Percentiles rank a stretch among this genome's conserved stretches.
Evolutionary conservation across 2,329 filamentous ascomycete species (phyloP).

Genomic region (Aspergillus ochraceus): DNA sequence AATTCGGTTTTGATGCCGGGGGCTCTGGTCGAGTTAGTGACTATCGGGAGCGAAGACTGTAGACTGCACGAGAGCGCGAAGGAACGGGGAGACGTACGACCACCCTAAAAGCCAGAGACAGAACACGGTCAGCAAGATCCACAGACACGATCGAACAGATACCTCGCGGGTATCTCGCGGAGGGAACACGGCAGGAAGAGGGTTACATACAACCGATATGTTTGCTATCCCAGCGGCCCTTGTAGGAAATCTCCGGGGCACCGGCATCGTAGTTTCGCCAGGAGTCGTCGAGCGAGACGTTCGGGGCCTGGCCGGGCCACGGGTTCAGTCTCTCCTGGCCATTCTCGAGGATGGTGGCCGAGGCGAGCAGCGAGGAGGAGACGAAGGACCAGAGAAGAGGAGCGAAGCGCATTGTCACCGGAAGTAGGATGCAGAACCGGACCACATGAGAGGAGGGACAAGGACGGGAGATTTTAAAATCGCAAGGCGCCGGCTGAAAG

Average conservation of each 20-base stretch:
- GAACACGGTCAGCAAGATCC: not conserved
- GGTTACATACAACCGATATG: conserved; percentile 53
- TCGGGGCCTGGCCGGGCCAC: conserved; percentile 39
- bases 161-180: too few relatives aligned
- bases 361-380: conserved; percentile 18
- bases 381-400: not conserved
- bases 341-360: conserved; percentile 46
- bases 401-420: not conserved
- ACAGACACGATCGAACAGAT: not conserved
- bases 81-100: conserved; percentile 47
- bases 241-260: conserved; percentile 59
- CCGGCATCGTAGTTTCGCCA: conserved; percentile 54
- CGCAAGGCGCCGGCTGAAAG: not conserved
- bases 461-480: not conserved
- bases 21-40: conserved; percentile 31
- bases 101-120: conserved; percentile 40
- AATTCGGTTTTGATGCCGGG: conserved; percentile 59
- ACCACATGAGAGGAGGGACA: not conserved
- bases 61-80: not conserved
- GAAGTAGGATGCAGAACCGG: not conserved
- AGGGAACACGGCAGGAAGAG: not conserved
- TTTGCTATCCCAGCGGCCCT: conserved; percentile 62
- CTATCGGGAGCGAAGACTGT: not conserved
- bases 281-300: conserved; percentile 30
- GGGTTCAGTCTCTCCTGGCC: conserved; percentile 40